Conservation (phyloP, 371 early-diverging fungal genomes). For the Encephalitozoon hellem region DNA sequence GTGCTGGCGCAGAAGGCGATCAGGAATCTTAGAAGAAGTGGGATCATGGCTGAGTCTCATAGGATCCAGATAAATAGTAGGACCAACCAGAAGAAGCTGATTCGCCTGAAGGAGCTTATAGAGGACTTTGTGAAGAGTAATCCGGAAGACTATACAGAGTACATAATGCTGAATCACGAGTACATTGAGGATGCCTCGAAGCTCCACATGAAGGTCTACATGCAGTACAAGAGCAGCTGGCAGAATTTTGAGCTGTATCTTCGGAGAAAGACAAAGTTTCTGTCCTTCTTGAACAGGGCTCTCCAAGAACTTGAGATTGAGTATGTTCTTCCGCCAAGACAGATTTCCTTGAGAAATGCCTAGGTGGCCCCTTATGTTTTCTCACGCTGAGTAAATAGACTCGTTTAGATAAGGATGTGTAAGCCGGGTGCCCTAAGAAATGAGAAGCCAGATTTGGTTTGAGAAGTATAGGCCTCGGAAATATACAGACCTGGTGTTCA, state of each 20-base stretch:
- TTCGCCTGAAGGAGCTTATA: constrained; percentile 49
- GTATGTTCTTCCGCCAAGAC: constrained; percentile 50
- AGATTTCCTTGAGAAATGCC: not conserved
- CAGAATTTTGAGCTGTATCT: constrained; percentile 61
- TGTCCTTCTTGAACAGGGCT: constrained; percentile 53
- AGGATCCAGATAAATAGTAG: constrained; percentile 54
- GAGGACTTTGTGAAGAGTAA: constrained; percentile 53
- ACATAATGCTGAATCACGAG: constrained; percentile 60
- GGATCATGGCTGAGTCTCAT: constrained; percentile 57
- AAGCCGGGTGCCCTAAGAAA: not conserved
- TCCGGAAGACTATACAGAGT: constrained; percentile 55
- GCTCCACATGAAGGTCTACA: constrained; percentile 57
- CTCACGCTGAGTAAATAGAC: no score
- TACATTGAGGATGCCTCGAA: constrained; percentile 60
- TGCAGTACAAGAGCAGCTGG: constrained; percentile 59
- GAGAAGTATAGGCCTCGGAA: constrained; percentile 61
- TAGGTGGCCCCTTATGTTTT: no score
- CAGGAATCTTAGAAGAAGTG: constrained; percentile 59
- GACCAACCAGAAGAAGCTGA: constrained; percentile 52
- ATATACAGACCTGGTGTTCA: constrained; percentile 30
- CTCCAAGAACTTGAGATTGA: constrained; percentile 51
- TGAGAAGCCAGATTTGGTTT: constrained; percentile 49
- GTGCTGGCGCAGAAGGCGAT: constrained; percentile 54
- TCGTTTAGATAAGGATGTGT: not conserved
- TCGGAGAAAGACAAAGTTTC: constrained; percentile 55